A percentile compares a stretch with the other conserved stretches of the same genome.
These are phyloP conservation scores for Phytophthora hybrid DNA, from an alignment of 352 stramenopile species.

Conservation along the genomic window DNA sequence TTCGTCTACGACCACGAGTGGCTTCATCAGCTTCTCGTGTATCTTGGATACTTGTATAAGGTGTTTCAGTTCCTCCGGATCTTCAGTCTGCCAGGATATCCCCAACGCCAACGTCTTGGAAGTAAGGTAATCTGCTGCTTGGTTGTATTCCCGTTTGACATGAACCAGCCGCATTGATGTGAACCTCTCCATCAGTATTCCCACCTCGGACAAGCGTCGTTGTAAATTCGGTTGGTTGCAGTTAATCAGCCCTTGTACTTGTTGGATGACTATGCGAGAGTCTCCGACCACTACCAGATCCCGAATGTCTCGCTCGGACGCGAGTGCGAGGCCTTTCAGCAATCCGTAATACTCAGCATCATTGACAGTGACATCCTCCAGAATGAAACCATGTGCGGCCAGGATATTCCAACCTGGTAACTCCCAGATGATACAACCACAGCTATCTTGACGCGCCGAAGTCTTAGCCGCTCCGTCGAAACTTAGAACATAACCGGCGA, in stretches of 20 bases:
- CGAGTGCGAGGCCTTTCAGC: neutral
- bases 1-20: neutral
- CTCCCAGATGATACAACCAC: constrained; percentile 2
- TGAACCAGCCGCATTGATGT: constrained; percentile 1
- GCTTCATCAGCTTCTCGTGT: constrained; percentile 9
- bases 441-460: neutral
- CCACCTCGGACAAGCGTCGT: neutral
- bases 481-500: neutral
- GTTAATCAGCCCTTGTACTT: constrained; percentile 1
- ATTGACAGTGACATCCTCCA: constrained; percentile 7
- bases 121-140: constrained; percentile 9
- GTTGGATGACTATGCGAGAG: constrained; percentile 2
- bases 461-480: constrained; percentile 11
- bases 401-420: neutral
- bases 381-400: neutral
- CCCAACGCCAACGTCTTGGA: neutral
- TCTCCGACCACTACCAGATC: constrained; percentile 1
- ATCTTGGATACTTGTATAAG: constrained; percentile 5
- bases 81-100: neutral
- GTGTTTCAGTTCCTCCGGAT: neutral
- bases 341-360: constrained; percentile 6
- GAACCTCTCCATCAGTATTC: constrained; percentile 2
- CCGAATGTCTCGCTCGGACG: neutral
- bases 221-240: constrained; percentile 7
- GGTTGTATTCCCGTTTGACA: constrained; percentile 15